Conservation (phyloP, 2,329 filamentous ascomycete genomes). For the Calonectria fujianensis region DNA sequence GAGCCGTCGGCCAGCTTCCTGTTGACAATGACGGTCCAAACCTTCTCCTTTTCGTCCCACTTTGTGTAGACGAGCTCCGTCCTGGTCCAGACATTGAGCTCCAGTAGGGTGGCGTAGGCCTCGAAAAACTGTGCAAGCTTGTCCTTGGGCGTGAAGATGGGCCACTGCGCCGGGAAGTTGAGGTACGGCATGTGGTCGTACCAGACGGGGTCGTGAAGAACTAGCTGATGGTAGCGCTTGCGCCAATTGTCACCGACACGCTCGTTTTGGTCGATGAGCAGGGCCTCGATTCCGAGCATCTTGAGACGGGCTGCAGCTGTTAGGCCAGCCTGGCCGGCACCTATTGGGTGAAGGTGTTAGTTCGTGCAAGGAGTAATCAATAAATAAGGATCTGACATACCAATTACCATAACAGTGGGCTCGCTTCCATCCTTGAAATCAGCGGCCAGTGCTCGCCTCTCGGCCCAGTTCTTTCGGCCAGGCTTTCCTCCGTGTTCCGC, state of each 20-base stretch:
- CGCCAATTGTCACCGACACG: conserved; percentile 80
- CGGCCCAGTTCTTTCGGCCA: conserved; percentile 76
- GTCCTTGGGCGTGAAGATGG: conserved; percentile 82
- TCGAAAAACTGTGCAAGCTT: conserved; percentile 83
- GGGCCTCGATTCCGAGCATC: conserved; percentile 72
- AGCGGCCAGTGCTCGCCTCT: conserved; percentile 68
- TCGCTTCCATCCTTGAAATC: conserved; percentile 68
- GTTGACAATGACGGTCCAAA: conserved; percentile 74
- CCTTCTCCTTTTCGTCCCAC: conserved; percentile 69
- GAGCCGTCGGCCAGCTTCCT: conserved; percentile 70
- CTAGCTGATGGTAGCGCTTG: conserved; percentile 77
- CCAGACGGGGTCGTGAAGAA: conserved; percentile 81
- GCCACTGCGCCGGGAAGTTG: conserved; percentile 79
- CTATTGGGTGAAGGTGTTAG: conserved; percentile 56
- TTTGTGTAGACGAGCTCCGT: conserved; percentile 68
- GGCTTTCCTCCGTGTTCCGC: conserved; percentile 72
- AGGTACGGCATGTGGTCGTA: conserved; percentile 79
- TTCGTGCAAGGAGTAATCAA: fast-evolving
- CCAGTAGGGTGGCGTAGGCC: conserved; percentile 77
- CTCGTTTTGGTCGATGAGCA: conserved; percentile 76
- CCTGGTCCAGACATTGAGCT: conserved; percentile 80
- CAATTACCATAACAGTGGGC: conserved; percentile 77
- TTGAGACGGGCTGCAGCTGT: conserved; percentile 75
- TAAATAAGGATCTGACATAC: conserved; percentile 61
- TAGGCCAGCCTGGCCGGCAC: conserved; percentile 77